These are phyloP conservation scores for Heimioporus sp. DNA, from an alignment of 768 basidiomycete genomes.

Conservation along the genomic window DNA sequence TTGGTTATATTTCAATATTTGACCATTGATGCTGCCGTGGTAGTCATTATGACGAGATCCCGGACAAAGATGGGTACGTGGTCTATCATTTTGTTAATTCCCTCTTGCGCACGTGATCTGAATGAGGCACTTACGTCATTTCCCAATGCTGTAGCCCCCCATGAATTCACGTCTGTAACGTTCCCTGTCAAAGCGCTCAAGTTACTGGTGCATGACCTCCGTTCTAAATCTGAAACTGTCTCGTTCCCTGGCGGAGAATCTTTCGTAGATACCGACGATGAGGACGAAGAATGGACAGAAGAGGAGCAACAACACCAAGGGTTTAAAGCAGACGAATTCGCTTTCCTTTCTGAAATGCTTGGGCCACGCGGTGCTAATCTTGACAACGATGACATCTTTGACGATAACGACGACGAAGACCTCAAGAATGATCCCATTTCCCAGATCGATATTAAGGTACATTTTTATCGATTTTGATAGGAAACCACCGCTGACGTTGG, in stretches of 20 bases:
- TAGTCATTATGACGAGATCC: constrained; percentile 97
- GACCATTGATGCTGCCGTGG: constrained; percentile 21
- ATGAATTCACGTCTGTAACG: constrained; percentile 78
- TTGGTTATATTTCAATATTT: constrained; percentile 12
- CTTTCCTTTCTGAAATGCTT: constrained; percentile 81
- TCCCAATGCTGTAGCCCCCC: constrained; percentile 57
- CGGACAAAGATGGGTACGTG: constrained; percentile 79
- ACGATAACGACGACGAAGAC: constrained; percentile 83
- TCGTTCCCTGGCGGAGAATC: constrained; percentile 57
- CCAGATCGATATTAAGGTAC: constrained; percentile 75
- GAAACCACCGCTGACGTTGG: neutral
- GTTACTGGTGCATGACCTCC: constrained; percentile 79
- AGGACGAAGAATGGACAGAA: constrained; percentile 93
- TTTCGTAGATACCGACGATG: constrained; percentile 76
- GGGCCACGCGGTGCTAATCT: constrained; percentile 69
- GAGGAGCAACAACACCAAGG: constrained; percentile 67
- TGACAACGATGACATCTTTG: constrained; percentile 75
- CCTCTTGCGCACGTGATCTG: neutral
- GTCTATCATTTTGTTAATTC: constrained; percentile 6
- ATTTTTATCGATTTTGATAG: constrained; percentile 14
- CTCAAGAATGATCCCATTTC: constrained; percentile 83
- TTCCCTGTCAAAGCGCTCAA: constrained; percentile 95
- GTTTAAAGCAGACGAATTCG: constrained; percentile 72
- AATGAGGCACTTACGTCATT: constrained; percentile 19
- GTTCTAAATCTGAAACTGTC: constrained; percentile 73